Evolutionary conservation across 805 yeast genomes (phyloP).

Genomic region (Tetrapisispora iriomotensis): DNA sequence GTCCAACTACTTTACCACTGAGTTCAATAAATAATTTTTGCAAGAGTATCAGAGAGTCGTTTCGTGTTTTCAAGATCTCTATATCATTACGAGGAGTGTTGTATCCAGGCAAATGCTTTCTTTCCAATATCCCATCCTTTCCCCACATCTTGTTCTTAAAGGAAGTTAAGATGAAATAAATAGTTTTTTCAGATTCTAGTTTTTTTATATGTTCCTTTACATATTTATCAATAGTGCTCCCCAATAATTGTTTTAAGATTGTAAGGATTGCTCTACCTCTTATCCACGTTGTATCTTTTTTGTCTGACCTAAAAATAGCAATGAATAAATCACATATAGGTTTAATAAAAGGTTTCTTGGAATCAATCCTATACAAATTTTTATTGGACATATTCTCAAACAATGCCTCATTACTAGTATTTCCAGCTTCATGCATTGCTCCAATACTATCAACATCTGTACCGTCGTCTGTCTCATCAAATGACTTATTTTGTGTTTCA

Average conservation of each 20-base stretch:
- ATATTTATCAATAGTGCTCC: conserved; percentile 75
- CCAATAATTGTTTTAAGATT: conserved; percentile 74
- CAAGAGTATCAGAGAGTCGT: conserved; percentile 50
- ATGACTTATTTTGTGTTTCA: no score
- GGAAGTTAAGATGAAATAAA: conserved; percentile 33
- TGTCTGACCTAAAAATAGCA: conserved; percentile 55
- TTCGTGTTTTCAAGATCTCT: conserved; percentile 44
- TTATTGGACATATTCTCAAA: not conserved
- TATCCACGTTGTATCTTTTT: conserved; percentile 57
- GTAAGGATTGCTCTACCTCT: conserved; percentile 77
- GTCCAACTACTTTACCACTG: conserved; percentile 67
- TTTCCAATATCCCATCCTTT: conserved; percentile 40
- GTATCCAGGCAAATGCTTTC: conserved; percentile 6
- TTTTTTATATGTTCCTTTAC: conserved; percentile 33
- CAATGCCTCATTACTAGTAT: not conserved
- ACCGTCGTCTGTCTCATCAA: no score
- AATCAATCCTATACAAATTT: not conserved
- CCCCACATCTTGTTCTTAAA: conserved; percentile 38
- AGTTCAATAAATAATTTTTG: conserved; percentile 51
- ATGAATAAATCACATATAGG: conserved; percentile 75
- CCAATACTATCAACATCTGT: no score
- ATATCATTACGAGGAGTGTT: conserved; percentile 33
- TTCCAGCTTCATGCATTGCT: not conserved
- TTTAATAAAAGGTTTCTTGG: conserved; percentile 48
- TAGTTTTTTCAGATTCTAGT: conserved; percentile 29